Evolutionary conservation across 371 early-diverging fungal genomes (phyloP).

Genomic region (Gilbertella persicaria): DNA sequence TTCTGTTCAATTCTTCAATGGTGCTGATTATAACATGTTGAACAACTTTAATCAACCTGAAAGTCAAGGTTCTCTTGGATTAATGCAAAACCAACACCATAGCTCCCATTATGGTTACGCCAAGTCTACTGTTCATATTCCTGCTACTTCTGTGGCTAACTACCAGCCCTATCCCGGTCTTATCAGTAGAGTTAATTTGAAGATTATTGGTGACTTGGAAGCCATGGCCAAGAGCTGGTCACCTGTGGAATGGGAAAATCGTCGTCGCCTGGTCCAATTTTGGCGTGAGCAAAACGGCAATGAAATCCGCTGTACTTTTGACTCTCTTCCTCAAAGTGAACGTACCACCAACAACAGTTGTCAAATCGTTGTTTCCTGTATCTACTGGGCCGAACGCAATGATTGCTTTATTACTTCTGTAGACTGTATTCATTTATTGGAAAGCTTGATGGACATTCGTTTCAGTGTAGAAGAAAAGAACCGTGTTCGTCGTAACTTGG

Average conservation of each 20-base stretch:
- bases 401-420: constrained; percentile 82
- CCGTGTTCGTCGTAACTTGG: constrained; percentile 81
- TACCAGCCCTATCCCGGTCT: constrained; percentile 58
- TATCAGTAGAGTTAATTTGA: constrained; percentile 64
- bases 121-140: constrained; percentile 11
- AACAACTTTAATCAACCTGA: constrained; percentile 7
- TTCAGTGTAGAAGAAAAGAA: constrained; percentile 87
- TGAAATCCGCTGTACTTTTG: constrained; percentile 67
- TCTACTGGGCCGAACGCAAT: constrained; percentile 76
- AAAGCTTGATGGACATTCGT: constrained; percentile 71
- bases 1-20: not conserved
- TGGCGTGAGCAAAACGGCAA: constrained; percentile 64
- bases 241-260: constrained; percentile 58
- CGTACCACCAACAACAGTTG: constrained; percentile 10
- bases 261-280: constrained; percentile 74
- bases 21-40: constrained; percentile 2
- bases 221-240: constrained; percentile 56
- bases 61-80: no score
- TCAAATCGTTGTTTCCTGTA: constrained; percentile 64
- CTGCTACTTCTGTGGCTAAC: constrained; percentile 25
- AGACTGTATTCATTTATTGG: constrained; percentile 78
- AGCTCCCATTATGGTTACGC: not conserved
- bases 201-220: constrained; percentile 60
- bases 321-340: constrained; percentile 35
- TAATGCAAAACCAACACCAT: not conserved